These are phyloP conservation scores for Gaertneriomyces semiglobifer DNA, from an alignment of 192 early-diverging fungal genomes.

Conservation along the genomic window DNA sequence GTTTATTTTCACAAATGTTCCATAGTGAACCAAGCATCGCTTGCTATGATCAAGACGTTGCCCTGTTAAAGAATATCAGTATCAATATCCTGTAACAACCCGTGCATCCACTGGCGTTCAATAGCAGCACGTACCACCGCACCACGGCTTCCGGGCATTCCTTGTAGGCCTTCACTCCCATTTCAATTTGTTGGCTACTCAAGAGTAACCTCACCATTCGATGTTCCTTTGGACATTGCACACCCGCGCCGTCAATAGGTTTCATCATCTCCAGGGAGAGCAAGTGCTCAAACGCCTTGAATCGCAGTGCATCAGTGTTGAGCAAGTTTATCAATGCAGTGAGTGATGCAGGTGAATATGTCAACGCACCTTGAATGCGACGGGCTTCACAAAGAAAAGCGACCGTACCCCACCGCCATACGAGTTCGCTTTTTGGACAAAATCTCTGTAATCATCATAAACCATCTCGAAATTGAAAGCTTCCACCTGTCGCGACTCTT, in stretches of 20 bases:
- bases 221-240: slow-evolving; percentile 76
- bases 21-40: too few species aligned
- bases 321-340: too few species aligned
- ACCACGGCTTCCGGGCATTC: slow-evolving; percentile 9
- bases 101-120: too few species aligned
- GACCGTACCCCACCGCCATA: slow-evolving; percentile 38
- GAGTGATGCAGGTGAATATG: not conserved
- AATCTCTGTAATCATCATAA: slow-evolving; percentile 85
- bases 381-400: slow-evolving; percentile 70
- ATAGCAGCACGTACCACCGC: slow-evolving; percentile 6
- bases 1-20: too few species aligned
- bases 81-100: too few species aligned
- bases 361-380: slow-evolving; percentile 71
- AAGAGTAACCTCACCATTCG: slow-evolving; percentile 67
- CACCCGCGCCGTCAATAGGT: slow-evolving; percentile 47
- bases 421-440: slow-evolving; percentile 44
- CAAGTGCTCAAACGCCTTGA: slow-evolving; percentile 76
- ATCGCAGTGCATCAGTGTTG: too few species aligned
- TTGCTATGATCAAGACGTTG: too few species aligned
- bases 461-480: slow-evolving; percentile 94
- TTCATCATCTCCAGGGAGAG: slow-evolving; percentile 66
- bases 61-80: too few species aligned
- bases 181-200: slow-evolving; percentile 23
- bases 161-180: slow-evolving; percentile 19
- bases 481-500: slow-evolving; percentile 60